phyloP scores from a whole-genome alignment of 2,329 filamentous ascomycete genomes.

The Botrytis galanthina region DNA sequence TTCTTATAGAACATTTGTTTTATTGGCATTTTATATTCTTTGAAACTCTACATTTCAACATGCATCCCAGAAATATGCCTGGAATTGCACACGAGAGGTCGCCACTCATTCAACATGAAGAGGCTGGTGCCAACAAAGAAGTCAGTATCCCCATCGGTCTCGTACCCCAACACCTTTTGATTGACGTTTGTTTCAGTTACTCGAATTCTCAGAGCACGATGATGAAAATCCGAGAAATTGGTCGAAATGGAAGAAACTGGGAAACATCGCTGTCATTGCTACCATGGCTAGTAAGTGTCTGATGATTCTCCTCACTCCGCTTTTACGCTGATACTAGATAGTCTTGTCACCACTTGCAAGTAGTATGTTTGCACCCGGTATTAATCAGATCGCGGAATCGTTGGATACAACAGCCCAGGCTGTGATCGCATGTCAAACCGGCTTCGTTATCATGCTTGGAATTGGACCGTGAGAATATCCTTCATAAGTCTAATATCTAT shows the following conservation, averaged over 20 bases:
- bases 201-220: slow-evolving; percentile 28
- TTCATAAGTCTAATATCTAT: too few relatives aligned
- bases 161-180: neutral
- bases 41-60: neutral
- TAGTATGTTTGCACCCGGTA: slow-evolving; percentile 49
- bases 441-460: slow-evolving; percentile 27
- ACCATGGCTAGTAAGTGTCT: slow-evolving; percentile 32
- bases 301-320: neutral
- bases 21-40: neutral
- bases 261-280: slow-evolving; percentile 33
- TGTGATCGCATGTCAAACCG: slow-evolving; percentile 52
- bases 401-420: slow-evolving; percentile 13
- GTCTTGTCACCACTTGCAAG: slow-evolving; percentile 38
- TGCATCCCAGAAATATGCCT: neutral
- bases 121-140: slow-evolving; percentile 15
- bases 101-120: slow-evolving; percentile 25
- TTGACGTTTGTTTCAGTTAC: neutral
- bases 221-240: slow-evolving; percentile 31
- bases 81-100: slow-evolving; percentile 22
- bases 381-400: slow-evolving; percentile 44
- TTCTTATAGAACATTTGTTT: neutral
- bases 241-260: slow-evolving; percentile 31
- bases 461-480: slow-evolving; percentile 19
- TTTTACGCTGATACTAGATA: neutral
- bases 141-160: neutral